phyloP scores from a whole-genome alignment of 345 rosid genomes.

The Rhodomyrtus tomentosa region DNA sequence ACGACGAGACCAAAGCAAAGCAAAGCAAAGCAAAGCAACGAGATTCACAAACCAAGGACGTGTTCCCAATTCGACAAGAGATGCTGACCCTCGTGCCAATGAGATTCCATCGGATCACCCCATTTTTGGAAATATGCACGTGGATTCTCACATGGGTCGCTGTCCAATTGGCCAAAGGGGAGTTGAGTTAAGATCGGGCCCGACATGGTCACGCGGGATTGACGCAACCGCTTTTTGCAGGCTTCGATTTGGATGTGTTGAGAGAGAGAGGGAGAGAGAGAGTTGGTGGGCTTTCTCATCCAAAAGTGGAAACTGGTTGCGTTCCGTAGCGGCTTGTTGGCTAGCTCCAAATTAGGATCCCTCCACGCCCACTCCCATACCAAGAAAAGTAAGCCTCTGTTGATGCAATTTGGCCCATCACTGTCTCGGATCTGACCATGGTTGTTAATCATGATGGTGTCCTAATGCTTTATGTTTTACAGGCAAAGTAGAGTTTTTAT shows the following conservation, averaged over 20 bases:
- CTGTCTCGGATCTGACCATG: background rate
- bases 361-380: background rate
- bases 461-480: background rate
- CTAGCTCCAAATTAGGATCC: conserved; percentile 23
- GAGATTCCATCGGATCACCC: background rate
- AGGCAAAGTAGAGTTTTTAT: background rate
- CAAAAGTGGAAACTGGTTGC: conserved; percentile 3
- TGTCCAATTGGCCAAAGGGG: background rate
- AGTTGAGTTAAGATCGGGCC: background rate
- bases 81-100: background rate
- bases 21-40: no score
- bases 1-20: background rate
- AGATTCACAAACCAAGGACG: background rate
- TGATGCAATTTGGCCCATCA: background rate
- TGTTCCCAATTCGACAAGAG: background rate
- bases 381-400: background rate
- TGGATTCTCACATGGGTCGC: conserved; percentile 26
- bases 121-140: conserved; percentile 4
- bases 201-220: background rate
- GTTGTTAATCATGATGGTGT: background rate
- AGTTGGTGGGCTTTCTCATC: background rate
- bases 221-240: conserved; percentile 6
- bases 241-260: background rate
- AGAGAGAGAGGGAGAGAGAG: background rate
- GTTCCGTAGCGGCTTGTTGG: conserved; percentile 27